A percentile compares a stretch with the other conserved stretches of the same genome.
phyloP scores from a whole-genome alignment of 2,329 filamentous ascomycete genomes.

The Fusarium pilosicola region DNA sequence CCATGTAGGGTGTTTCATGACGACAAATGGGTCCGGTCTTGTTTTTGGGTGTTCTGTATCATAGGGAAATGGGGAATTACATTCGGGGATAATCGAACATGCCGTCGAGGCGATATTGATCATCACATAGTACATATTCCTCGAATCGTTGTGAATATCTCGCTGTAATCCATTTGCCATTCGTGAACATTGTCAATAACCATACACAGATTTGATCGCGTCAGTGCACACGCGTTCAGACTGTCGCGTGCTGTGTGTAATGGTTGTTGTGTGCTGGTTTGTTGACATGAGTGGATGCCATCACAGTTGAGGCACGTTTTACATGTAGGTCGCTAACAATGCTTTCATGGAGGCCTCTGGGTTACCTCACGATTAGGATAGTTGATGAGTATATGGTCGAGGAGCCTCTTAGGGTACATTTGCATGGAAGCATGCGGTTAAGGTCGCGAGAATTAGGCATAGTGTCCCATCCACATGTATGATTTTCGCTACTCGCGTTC shows the following conservation, averaged over 20 bases:
- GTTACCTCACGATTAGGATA: background rate
- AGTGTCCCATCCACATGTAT: too few species aligned
- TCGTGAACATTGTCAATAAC: background rate
- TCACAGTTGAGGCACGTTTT: background rate
- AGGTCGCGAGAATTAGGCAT: background rate
- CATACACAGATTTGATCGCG: background rate
- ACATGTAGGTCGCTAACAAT: background rate
- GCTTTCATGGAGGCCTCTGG: background rate
- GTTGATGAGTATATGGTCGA: background rate
- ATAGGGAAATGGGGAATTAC: slow-evolving; percentile 55
- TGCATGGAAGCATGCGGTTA: background rate
- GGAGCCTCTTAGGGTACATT: background rate
- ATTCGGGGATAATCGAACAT: slow-evolving; percentile 49
- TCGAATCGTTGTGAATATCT: background rate
- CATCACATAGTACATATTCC: background rate
- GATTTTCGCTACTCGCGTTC: background rate
- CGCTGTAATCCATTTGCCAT: accelerated
- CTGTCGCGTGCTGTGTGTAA: background rate
- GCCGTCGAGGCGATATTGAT: slow-evolving; percentile 42
- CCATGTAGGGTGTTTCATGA: slow-evolving; percentile 53
- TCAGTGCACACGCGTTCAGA: background rate
- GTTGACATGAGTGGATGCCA: background rate
- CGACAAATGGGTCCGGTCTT: slow-evolving; percentile 55
- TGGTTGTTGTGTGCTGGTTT: too few species aligned
- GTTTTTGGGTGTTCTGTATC: slow-evolving; percentile 57